phyloP scores from a whole-genome alignment of 1,284 basidiomycete genomes.

The Cryptococcus deneoformans region DNA sequence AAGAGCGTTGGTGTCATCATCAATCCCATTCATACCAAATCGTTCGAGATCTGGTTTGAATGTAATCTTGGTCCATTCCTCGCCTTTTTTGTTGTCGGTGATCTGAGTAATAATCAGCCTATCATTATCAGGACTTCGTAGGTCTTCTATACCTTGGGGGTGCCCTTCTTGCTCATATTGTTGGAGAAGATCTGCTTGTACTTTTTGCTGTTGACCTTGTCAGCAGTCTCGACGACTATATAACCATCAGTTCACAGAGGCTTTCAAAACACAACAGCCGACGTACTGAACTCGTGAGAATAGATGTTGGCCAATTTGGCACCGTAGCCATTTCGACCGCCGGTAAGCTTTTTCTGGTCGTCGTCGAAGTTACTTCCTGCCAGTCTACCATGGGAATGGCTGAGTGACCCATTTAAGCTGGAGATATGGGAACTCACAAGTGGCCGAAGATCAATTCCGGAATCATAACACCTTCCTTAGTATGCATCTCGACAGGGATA shows the following conservation, averaged over 20 bases:
- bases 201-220: conserved; percentile 81
- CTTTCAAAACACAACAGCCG: neutral
- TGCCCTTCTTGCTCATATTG: conserved; percentile 87
- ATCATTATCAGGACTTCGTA: neutral
- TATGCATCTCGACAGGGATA: conserved; percentile 96
- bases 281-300: conserved; percentile 80
- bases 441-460: conserved; percentile 98
- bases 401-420: neutral
- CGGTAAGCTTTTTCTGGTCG: conserved; percentile 97
- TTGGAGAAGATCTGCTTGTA: conserved; percentile 94
- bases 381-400: conserved; percentile 49
- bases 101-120: conserved; percentile 54
- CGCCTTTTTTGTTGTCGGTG: conserved; percentile 78
- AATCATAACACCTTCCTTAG: conserved; percentile 90
- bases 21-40: conserved; percentile 90
- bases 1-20: conserved; percentile 86
- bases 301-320: conserved; percentile 99
- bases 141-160: conserved; percentile 59
- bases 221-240: conserved; percentile 84
- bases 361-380: conserved; percentile 99
- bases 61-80: conserved; percentile 93
- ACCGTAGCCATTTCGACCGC: conserved; percentile 98
- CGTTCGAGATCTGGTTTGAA: conserved; percentile 90
- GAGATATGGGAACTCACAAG: conserved; percentile 52
- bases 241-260: conserved; percentile 2